Evolutionary conservation across 345 rosid genomes (phyloP).

Genomic region (Salix brachista): DNA sequence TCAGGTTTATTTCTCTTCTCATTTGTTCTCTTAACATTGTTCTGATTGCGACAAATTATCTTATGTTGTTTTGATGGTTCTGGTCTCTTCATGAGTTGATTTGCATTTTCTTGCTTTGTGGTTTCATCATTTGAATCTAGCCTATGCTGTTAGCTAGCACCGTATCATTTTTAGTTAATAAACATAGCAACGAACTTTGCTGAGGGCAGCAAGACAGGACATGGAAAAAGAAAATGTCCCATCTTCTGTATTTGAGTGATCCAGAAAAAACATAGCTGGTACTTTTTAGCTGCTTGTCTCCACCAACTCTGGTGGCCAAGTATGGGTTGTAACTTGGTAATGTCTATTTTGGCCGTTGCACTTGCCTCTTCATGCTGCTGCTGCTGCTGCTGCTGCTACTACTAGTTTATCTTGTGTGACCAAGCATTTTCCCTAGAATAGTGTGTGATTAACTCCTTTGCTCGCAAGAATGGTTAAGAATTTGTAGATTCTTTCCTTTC

Average conservation of each 20-base stretch:
- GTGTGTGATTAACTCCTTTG: not conserved
- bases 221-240: not conserved
- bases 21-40: slow-evolving; percentile 12
- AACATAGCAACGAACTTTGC: not conserved
- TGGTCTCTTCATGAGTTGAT: not conserved
- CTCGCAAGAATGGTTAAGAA: not conserved
- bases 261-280: not conserved
- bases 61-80: not conserved
- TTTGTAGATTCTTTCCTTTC: not conserved
- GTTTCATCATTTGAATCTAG: not conserved
- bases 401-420: not conserved
- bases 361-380: no score
- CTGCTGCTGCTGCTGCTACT: not conserved
- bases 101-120: slow-evolving; percentile 7
- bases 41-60: not conserved
- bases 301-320: not conserved
- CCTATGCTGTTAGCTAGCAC: not conserved
- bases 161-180: not conserved
- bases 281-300: not conserved
- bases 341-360: not conserved
- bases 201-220: not conserved
- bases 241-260: not conserved
- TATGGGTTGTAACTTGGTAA: not conserved
- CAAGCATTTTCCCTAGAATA: not conserved
- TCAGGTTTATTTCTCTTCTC: slow-evolving; percentile 80